These are phyloP conservation scores for Cladophialophora carrionii DNA, from an alignment of 2,329 filamentous ascomycete genomes.

Conservation along the genomic window DNA sequence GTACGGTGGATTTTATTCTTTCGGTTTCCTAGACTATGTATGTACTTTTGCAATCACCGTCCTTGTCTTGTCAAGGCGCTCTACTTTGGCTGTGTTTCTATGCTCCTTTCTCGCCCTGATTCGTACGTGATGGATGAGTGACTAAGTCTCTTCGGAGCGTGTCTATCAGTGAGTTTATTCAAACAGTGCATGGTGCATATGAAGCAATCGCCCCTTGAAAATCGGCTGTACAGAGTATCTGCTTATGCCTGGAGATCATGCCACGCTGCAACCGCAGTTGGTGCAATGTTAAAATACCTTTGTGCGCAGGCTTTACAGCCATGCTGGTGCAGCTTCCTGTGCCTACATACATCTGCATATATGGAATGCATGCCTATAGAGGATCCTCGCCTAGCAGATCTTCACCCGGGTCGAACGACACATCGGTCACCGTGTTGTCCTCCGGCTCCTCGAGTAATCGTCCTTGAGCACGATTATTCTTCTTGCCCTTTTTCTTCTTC, in stretches of 20 bases:
- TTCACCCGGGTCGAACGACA: slow-evolving; percentile 15
- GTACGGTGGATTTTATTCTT: too few species aligned
- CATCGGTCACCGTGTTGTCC: slow-evolving; percentile 8
- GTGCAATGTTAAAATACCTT: not conserved
- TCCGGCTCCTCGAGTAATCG: slow-evolving; percentile 19
- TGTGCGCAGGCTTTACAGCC: not conserved
- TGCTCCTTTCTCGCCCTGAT: not conserved
- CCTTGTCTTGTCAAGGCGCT: not conserved
- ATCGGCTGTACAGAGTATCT: too few species aligned
- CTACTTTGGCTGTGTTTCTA: not conserved
- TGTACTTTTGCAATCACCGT: not conserved
- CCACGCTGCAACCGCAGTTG: too few species aligned
- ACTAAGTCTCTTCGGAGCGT: not conserved
- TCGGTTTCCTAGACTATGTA: too few species aligned
- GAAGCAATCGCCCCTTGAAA: not conserved
- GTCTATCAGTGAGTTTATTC: not conserved
- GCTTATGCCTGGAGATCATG: not conserved
- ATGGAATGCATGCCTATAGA: slow-evolving; percentile 1
- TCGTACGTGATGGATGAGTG: not conserved
- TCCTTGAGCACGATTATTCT: slow-evolving; percentile 12
- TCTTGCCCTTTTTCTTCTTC: slow-evolving; percentile 64
- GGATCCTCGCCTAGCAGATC: slow-evolving; percentile 15
- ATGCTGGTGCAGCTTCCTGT: not conserved
- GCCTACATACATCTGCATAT: not conserved
- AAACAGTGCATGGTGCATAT: not conserved